Conservation (phyloP, 495 filamentous ascomycete genomes). For the Penicillium alfredii region DNA sequence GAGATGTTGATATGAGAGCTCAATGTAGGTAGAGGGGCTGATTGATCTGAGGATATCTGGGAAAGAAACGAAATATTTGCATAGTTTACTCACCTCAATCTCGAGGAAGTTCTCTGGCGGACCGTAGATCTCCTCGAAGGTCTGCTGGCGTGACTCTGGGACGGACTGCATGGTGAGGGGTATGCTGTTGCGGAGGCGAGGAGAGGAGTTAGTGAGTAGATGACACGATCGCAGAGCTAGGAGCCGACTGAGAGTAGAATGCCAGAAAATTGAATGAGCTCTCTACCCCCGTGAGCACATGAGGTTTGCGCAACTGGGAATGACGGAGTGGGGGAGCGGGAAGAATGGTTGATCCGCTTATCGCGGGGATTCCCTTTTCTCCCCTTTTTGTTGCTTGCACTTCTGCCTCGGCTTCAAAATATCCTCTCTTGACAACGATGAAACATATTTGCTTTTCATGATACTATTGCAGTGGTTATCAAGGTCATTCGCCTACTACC, state of each 20-base stretch:
- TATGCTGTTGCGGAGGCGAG: conserved; percentile 1
- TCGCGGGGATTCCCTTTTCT: no score
- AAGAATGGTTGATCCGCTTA: neutral
- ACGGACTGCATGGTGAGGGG: conserved; percentile 63
- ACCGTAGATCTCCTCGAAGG: conserved; percentile 98
- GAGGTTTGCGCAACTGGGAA: neutral
- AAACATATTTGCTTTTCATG: no score
- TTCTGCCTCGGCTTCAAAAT: no score
- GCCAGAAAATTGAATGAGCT: no score
- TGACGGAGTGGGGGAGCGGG: neutral
- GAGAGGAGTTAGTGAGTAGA: neutral
- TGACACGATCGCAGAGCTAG: neutral
- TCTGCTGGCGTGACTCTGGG: conserved; percentile 81
- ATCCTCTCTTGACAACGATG: no score
- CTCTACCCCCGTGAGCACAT: no score
- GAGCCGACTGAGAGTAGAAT: neutral
- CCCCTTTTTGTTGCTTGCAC: no score
- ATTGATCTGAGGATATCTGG: no score
- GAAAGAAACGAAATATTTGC: no score
- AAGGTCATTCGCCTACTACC: no score
- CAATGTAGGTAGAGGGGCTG: neutral
- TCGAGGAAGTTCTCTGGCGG: conserved; percentile 98
- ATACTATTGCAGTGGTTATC: no score
- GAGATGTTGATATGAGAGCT: neutral
- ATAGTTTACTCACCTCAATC: conserved; percentile 78